Conservation (phyloP, 345 rosid species). For the Arabidopsis suecica region DNA sequence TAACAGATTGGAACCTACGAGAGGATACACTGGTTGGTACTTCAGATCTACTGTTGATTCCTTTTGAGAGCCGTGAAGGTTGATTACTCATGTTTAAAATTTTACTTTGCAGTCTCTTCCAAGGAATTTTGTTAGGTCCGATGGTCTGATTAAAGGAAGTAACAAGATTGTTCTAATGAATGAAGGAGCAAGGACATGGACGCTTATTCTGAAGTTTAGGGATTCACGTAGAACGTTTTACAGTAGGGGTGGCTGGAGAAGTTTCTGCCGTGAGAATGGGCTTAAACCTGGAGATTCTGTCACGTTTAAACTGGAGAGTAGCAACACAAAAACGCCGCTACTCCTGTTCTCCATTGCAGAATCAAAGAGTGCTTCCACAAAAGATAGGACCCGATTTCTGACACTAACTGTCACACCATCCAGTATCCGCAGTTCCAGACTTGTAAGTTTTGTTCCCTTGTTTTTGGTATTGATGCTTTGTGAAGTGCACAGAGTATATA, state of each 20-base stretch:
- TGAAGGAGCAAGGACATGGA: background rate
- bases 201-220: background rate
- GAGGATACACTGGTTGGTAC: constrained; percentile 6
- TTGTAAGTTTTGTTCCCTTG: background rate
- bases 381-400: constrained; percentile 5
- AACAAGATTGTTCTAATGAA: background rate
- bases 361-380: background rate
- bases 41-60: background rate
- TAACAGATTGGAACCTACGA: constrained; percentile 1
- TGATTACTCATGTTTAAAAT: background rate
- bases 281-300: constrained; percentile 2
- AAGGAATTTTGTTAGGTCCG: background rate
- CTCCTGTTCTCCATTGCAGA: background rate
- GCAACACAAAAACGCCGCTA: background rate
- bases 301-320: constrained; percentile 2
- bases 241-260: constrained; percentile 20
- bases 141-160: background rate
- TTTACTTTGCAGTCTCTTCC: background rate
- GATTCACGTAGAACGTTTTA: background rate
- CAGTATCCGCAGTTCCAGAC: background rate
- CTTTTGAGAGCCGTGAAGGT: background rate
- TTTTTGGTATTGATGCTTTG: background rate
- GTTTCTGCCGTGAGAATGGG: constrained; percentile 19
- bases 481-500: background rate
- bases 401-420: constrained; percentile 11